Evolutionary conservation across 768 basidiomycete species (phyloP).

Genomic region (Saitozyma sp.): DNA sequence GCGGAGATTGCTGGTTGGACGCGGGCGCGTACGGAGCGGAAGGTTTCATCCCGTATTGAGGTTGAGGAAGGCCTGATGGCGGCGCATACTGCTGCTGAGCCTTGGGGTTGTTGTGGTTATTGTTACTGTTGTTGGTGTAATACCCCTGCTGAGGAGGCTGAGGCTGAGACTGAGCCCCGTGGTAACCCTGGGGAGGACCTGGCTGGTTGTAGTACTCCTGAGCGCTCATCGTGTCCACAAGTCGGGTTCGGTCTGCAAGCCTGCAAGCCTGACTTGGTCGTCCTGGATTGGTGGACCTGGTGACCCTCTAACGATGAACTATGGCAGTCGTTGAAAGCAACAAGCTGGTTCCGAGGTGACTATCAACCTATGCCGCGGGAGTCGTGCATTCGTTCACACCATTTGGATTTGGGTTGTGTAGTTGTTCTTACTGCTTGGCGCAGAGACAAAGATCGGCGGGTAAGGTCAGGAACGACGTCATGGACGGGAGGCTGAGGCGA

Average conservation of each 20-base stretch:
- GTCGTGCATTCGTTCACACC: too few species aligned
- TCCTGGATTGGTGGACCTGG: too few species aligned
- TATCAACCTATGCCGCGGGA: not conserved
- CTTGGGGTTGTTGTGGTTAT: slow-evolving; percentile 7
- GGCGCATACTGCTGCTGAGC: too few species aligned
- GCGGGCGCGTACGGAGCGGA: slow-evolving; percentile 39
- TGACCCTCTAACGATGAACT: too few species aligned
- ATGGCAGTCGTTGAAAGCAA: not conserved
- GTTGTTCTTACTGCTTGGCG: too few species aligned
- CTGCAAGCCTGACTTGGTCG: too few species aligned
- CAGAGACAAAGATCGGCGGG: too few species aligned
- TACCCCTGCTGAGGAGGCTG: slow-evolving; percentile 9
- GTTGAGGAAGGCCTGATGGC: not conserved
- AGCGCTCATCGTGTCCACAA: slow-evolving; percentile 3
- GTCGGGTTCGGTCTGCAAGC: too few species aligned
- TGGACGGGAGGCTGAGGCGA: too few species aligned
- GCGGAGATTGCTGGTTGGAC: not conserved
- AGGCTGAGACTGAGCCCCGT: slow-evolving; percentile 8
- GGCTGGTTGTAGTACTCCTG: not conserved
- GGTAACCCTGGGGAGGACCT: slow-evolving; percentile 10
- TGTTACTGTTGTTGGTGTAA: slow-evolving; percentile 8
- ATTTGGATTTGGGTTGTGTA: too few species aligned
- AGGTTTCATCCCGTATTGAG: slow-evolving; percentile 33
- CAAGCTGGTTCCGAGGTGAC: not conserved
- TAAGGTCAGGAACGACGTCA: too few species aligned